Percentiles rank a stretch among this genome's conserved stretches.
These are phyloP conservation scores for Lunasporangiospora selenospora DNA, from an alignment of 192 early-diverging fungal species.

Conservation along the genomic window DNA sequence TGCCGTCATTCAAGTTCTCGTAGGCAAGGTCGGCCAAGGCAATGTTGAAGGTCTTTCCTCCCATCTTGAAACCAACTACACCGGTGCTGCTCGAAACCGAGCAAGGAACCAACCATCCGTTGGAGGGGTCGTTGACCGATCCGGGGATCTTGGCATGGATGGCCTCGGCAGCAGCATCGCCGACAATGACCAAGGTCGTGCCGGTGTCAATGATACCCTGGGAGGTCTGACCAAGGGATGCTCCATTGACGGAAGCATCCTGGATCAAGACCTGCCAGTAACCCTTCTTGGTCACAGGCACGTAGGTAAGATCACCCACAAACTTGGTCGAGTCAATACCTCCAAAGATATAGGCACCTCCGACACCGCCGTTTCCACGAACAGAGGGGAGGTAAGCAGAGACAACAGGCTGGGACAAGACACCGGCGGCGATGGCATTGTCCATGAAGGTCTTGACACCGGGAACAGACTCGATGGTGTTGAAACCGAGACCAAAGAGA, in stretches of 20 bases:
- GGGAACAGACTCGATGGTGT: constrained; percentile 50
- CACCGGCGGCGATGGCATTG: constrained; percentile 60
- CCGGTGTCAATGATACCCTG: constrained; percentile 69
- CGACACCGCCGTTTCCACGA: constrained; percentile 46
- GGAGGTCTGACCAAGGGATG: constrained; percentile 34
- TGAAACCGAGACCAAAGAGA: constrained; percentile 69
- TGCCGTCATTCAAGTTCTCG: constrained; percentile 15
- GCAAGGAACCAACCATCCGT: constrained; percentile 36
- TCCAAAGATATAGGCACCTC: constrained; percentile 64
- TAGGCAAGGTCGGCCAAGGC: constrained; percentile 49
- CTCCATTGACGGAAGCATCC: constrained; percentile 49
- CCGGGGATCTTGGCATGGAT: constrained; percentile 50
- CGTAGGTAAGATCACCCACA: constrained; percentile 60
- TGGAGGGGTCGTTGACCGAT: constrained; percentile 17
- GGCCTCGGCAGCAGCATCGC: constrained; percentile 56
- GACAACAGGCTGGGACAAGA: constrained; percentile 63
- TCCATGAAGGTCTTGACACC: constrained; percentile 62
- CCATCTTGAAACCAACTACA: constrained; percentile 43
- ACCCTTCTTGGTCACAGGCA: constrained; percentile 57
- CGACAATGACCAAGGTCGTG: constrained; percentile 67
- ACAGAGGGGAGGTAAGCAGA: constrained; percentile 64
- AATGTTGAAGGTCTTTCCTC: constrained; percentile 43
- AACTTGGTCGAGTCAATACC: constrained; percentile 58
- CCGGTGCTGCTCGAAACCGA: constrained; percentile 22
- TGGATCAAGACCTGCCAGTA: constrained; percentile 67